Percentiles rank a stretch among this genome's conserved stretches.
phyloP scores from a whole-genome alignment of 2,329 filamentous ascomycete species.

The Orbilia ellipsospora region DNA sequence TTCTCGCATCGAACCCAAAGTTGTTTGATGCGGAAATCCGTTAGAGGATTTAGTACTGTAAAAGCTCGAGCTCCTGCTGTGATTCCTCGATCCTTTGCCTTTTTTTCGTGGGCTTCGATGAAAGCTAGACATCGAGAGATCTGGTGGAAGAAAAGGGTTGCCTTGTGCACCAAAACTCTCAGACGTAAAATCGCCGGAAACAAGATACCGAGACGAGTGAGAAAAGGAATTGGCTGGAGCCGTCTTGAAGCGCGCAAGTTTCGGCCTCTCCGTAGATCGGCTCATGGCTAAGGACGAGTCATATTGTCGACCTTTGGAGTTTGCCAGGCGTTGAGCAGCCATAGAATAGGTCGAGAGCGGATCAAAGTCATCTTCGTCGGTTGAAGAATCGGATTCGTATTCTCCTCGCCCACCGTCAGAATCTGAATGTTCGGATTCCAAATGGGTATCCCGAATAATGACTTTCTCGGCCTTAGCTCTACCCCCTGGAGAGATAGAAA shows the following conservation, averaged over 20 bases:
- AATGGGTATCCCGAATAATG: slow-evolving; percentile 17
- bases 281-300: slow-evolving; percentile 24
- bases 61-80: slow-evolving; percentile 33
- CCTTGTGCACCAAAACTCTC: slow-evolving; percentile 37
- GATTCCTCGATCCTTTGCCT: slow-evolving; percentile 23
- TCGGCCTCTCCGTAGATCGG: slow-evolving; percentile 43
- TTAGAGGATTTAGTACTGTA: slow-evolving; percentile 33
- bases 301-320: slow-evolving; percentile 29
- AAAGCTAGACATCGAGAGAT: slow-evolving; percentile 40
- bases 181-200: slow-evolving; percentile 51
- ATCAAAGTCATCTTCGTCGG: slow-evolving; percentile 51
- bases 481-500: slow-evolving; percentile 51
- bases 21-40: slow-evolving; percentile 21
- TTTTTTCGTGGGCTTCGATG: slow-evolving; percentile 30
- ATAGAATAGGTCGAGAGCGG: slow-evolving; percentile 49
- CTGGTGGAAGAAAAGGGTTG: slow-evolving; percentile 41
- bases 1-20: slow-evolving; percentile 49
- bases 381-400: slow-evolving; percentile 53
- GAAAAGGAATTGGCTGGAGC: slow-evolving; percentile 33
- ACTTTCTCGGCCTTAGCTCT: slow-evolving; percentile 49
- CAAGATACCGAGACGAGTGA: slow-evolving; percentile 30
- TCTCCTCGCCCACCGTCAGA: slow-evolving; percentile 42
- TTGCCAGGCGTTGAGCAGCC: slow-evolving; percentile 40
- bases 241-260: slow-evolving; percentile 51
- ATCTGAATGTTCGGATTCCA: slow-evolving; percentile 31